Conservation (phyloP, 2,329 filamentous ascomycete species). For the Niveomyces coronatus region DNA sequence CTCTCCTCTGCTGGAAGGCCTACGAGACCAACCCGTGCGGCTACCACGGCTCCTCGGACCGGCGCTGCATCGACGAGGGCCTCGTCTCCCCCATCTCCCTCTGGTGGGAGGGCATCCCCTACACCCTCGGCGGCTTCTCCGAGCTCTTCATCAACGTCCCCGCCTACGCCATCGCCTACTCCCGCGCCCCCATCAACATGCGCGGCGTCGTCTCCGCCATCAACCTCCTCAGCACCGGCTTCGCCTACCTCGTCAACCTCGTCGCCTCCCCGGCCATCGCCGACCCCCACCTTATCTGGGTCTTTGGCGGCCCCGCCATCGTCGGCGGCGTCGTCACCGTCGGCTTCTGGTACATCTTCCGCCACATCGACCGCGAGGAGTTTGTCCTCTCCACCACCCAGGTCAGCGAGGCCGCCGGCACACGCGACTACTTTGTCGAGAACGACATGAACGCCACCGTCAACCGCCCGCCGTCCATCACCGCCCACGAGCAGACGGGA, state of each 20-base stretch:
- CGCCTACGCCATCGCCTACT: constrained; percentile 42
- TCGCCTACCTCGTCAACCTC: constrained; percentile 36
- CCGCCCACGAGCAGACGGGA: constrained; percentile 6
- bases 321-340: constrained; percentile 32
- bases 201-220: constrained; percentile 38
- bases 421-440: constrained; percentile 7
- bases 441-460: constrained; percentile 7
- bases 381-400: constrained; percentile 17
- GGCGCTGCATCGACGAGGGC: constrained; percentile 14
- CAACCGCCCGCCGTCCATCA: constrained; percentile 7
- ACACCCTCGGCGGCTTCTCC: constrained; percentile 19
- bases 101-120: constrained; percentile 17
- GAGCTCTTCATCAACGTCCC: constrained; percentile 21
- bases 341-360: constrained; percentile 23
- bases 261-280: constrained; percentile 34
- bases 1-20: constrained; percentile 47
- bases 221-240: constrained; percentile 36
- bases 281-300: constrained; percentile 40
- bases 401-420: constrained; percentile 13
- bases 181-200: constrained; percentile 40
- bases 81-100: constrained; percentile 17
- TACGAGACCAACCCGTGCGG: constrained; percentile 44
- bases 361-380: constrained; percentile 17
- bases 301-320: constrained; percentile 38
- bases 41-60: constrained; percentile 17